These are phyloP conservation scores for Monosporozyma solicola DNA, from an alignment of 805 yeast species.

Conservation along the genomic window DNA sequence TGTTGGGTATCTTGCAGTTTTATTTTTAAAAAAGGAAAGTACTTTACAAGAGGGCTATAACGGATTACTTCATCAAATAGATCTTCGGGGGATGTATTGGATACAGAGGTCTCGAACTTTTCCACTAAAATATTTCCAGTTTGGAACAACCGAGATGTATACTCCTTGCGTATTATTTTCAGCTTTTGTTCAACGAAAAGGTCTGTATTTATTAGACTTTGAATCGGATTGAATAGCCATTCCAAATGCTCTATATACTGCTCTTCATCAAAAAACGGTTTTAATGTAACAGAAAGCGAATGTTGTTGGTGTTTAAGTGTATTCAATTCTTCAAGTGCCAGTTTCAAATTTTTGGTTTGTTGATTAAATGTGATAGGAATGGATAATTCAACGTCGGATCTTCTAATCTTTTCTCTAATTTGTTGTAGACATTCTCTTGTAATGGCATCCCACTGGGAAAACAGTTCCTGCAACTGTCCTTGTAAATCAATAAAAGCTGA, in stretches of 20 bases:
- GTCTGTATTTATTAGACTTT: conserved; percentile 32
- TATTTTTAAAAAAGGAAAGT: conserved; percentile 45
- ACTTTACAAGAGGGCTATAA: conserved; percentile 38
- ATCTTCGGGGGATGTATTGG: conserved; percentile 34
- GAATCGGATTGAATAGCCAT: conserved; percentile 35
- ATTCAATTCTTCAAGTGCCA: conserved; percentile 25
- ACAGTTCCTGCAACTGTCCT: conserved; percentile 26
- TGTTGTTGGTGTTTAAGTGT: conserved; percentile 46
- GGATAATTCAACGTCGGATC: conserved; percentile 2
- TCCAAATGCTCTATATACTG: conserved; percentile 27
- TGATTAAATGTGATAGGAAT: conserved; percentile 4
- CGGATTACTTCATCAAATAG: conserved; percentile 44
- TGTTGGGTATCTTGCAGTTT: conserved; percentile 54
- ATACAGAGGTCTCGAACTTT: conserved; percentile 33
- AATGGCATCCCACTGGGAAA: conserved; percentile 49
- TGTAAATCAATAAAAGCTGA: conserved; percentile 29
- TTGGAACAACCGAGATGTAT: conserved; percentile 34
- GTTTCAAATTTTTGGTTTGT: conserved; percentile 36
- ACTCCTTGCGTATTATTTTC: conserved; percentile 34
- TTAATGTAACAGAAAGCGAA: conserved; percentile 35
- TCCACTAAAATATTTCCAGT: conserved; percentile 41
- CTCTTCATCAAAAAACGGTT: conserved; percentile 14
- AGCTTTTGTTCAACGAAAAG: conserved; percentile 24
- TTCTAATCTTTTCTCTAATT: conserved; percentile 67
- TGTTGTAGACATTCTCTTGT: conserved; percentile 26